A percentile compares a stretch with the other conserved stretches of the same genome.
phyloP scores from a whole-genome alignment of 768 basidiomycete genomes.

The Kwoniella sp. region DNA sequence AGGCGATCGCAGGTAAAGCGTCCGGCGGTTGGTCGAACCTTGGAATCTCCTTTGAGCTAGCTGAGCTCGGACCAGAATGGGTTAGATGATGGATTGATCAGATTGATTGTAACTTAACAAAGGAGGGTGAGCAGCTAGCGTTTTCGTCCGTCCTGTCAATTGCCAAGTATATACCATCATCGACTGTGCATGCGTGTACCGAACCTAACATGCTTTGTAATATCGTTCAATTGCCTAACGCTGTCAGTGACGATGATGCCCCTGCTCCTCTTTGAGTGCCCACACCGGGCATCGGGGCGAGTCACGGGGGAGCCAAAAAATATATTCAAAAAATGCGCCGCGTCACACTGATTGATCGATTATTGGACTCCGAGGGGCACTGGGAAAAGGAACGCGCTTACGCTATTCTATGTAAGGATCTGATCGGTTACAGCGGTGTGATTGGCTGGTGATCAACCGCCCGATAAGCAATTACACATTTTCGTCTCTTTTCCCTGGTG shows the following conservation, averaged over 20 bases:
- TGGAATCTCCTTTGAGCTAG: no score
- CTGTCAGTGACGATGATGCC: neutral
- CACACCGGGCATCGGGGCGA: neutral
- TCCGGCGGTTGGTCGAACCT: neutral
- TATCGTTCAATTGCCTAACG: no score
- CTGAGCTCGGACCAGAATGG: no score
- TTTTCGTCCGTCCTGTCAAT: neutral
- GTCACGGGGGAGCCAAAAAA: neutral
- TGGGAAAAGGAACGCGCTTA: neutral
- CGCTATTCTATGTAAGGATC: no score
- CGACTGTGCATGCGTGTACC: neutral
- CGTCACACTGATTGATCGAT: neutral
- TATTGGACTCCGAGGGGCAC: neutral
- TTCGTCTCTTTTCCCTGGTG: no score
- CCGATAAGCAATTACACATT: conserved; percentile 2
- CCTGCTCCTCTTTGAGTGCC: neutral
- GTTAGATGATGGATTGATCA: neutral
- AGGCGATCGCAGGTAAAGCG: neutral
- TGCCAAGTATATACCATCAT: neutral
- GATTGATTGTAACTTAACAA: neutral
- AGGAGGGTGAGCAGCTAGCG: neutral
- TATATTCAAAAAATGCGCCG: neutral
- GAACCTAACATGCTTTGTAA: neutral
- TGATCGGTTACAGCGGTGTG: neutral
- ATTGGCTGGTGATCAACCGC: neutral